Conservation (phyloP, 1,284 basidiomycete genomes). For the Ganoderma meredithae region DNA sequence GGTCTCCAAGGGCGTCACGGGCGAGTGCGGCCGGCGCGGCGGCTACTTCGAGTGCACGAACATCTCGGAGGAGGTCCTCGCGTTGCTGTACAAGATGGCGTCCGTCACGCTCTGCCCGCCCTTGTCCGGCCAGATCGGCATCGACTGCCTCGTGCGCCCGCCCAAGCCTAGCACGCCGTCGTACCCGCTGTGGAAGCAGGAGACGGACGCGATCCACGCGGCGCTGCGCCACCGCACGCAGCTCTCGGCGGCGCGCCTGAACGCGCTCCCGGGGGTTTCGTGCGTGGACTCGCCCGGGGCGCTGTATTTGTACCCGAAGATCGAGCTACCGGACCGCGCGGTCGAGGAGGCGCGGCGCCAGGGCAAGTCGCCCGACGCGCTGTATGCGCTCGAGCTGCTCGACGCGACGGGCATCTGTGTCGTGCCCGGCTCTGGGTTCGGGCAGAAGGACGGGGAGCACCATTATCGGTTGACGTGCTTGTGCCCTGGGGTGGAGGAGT, state of each 20-base stretch:
- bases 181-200: constrained; percentile 81
- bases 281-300: constrained; percentile 93
- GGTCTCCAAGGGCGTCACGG: constrained; percentile 93
- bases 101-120: constrained; percentile 90
- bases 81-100: constrained; percentile 95
- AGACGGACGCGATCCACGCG: constrained; percentile 82
- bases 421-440: constrained; percentile 92
- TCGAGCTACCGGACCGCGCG: constrained; percentile 76
- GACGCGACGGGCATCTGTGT: constrained; percentile 94
- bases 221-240: constrained; percentile 77
- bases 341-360: constrained; percentile 73
- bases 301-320: constrained; percentile 85
- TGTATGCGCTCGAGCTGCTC: constrained; percentile 85
- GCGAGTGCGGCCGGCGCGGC: constrained; percentile 93
- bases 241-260: constrained; percentile 80
- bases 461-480: constrained; percentile 91
- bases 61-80: constrained; percentile 76
- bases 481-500: constrained; percentile 91
- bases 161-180: constrained; percentile 79
- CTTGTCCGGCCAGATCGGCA: constrained; percentile 88
- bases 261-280: constrained; percentile 79
- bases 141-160: constrained; percentile 90
- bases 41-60: constrained; percentile 95
- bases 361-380: constrained; percentile 86
- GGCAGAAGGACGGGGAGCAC: constrained; percentile 86